Percentiles rank a stretch among this genome's conserved stretches.
phyloP scores from a whole-genome alignment of 306 rosid species.

The Styphnolobium japonicum region DNA sequence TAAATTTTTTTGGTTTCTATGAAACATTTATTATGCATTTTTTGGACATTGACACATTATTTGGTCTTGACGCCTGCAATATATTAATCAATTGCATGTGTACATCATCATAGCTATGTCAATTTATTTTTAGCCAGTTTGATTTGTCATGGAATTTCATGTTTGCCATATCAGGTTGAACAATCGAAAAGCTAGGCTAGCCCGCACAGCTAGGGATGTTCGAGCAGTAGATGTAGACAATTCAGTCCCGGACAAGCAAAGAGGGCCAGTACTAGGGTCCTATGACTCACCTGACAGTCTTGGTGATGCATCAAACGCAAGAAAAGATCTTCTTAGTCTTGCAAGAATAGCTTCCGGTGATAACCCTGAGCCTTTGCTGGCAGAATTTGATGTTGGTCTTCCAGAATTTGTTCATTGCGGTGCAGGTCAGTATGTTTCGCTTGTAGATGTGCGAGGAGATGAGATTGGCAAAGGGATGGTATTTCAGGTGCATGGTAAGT shows the following conservation, averaged over 20 bases:
- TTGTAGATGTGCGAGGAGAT: constrained; percentile 42
- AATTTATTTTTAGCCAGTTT: neutral
- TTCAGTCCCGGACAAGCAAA: constrained; percentile 55
- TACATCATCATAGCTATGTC: neutral
- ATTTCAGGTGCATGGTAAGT: constrained; percentile 53
- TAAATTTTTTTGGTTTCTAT: neutral
- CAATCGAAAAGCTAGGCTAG: constrained; percentile 88
- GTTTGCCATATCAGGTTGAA: constrained; percentile 57
- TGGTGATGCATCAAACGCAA: constrained; percentile 37
- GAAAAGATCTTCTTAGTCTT: constrained; percentile 44
- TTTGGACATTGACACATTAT: neutral
- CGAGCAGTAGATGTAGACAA: constrained; percentile 47
- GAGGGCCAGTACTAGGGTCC: constrained; percentile 45
- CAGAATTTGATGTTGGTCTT: constrained; percentile 35
- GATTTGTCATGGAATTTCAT: neutral
- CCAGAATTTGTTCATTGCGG: constrained; percentile 43
- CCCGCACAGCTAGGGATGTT: constrained; percentile 62
- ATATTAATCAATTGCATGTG: neutral
- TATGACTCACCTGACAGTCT: constrained; percentile 52
- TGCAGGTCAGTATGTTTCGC: constrained; percentile 54
- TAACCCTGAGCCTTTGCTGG: constrained; percentile 33
- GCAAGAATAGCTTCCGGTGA: constrained; percentile 30
- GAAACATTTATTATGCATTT: neutral
- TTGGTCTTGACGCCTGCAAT: neutral
- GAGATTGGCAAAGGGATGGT: constrained; percentile 62